Percentiles rank a stretch among this genome's conserved stretches.
phyloP scores from a whole-genome alignment of 75 land plant genomes.

The Cunninghamia lanceolata region DNA sequence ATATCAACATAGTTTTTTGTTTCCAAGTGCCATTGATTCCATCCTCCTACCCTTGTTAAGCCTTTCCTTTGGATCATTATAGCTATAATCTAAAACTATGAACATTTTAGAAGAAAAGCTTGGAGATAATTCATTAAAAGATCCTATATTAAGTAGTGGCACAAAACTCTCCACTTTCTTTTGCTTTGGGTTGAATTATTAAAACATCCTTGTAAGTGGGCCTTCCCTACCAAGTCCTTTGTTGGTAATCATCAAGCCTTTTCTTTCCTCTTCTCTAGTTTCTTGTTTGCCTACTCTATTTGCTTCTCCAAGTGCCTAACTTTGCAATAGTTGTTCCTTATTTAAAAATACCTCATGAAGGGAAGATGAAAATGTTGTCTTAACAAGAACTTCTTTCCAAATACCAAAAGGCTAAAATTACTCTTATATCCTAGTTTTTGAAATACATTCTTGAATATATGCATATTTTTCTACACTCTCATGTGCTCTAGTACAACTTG shows the following conservation, averaged over 20 bases:
- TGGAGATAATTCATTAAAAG: too few species aligned
- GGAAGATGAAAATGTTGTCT: conserved; percentile 40
- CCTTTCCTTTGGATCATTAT: conserved; percentile 39
- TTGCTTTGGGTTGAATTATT: conserved; percentile 14
- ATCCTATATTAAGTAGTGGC: too few species aligned
- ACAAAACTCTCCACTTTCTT: conserved; percentile 3
- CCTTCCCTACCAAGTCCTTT: conserved; percentile 36
- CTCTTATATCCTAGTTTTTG: conserved; percentile 23
- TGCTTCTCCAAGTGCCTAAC: not conserved
- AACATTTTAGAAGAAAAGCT: conserved; percentile 67
- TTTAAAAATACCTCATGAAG: conserved; percentile 22
- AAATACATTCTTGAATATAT: conserved; percentile 16
- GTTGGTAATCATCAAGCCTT: conserved; percentile 19
- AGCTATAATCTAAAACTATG: conserved; percentile 56
- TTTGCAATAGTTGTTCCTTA: not conserved
- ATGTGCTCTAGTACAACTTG: too few species aligned
- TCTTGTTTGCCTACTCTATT: conserved; percentile 13
- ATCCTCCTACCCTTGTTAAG: conserved; percentile 23
- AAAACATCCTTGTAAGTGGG: conserved; percentile 15
- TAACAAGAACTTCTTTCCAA: conserved; percentile 36
- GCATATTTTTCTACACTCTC: not conserved
- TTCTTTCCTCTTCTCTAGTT: conserved; percentile 17
- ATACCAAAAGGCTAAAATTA: conserved; percentile 13
- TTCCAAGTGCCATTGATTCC: conserved; percentile 31
- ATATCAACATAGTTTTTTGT: conserved; percentile 12